Evolutionary conservation across 495 filamentous ascomycete genomes (phyloP), one percentile per base, ranked within the genome.

Genomic region (Xylaria palmicola): DNA sequence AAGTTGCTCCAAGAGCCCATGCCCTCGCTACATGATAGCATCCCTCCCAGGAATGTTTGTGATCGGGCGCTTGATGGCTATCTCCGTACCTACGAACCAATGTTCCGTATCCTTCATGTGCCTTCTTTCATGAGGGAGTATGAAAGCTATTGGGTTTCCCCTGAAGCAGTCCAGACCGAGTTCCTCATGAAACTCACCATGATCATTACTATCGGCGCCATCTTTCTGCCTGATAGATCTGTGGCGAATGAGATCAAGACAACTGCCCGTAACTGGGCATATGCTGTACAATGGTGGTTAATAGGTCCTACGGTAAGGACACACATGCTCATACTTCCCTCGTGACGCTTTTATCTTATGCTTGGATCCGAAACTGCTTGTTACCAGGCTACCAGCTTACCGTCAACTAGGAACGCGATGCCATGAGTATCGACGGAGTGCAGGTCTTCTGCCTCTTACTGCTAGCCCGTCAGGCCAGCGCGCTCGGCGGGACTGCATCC

Each of bases 211-310:
- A 49, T 49, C 0, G 56, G 56, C 10, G 30, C 19, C 10, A 34
- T 34, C 43, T 59, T 59, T 30, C 19, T 59, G 6, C 12, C 43
- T 0, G 56, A 59, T 20, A 41, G 45, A 30, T 26, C 56, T 40
- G 7, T 59, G 2, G 43, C 45, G 20, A 59, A 37, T 19, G 43
- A 59, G 15, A 59, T 59, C 2, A 47, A 50, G 32, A 39, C 29
- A 26, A 39, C 34, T 20, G 56, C 56, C 15, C 56, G 56, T 2
- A 50, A 49, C 22, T 59, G 56, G 56, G 56, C 49, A 37, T 59
- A 59, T 34, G 56, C 45, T 50, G 56, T 59, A 26, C 56, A 59
- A 39, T 59, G 56, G 56, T 59, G 56, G 56, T 43, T 59, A 5
- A 50, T 15, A 26, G 56, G 56, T 3, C 41, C 56, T 20, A 59